Conservation (phyloP, 2,329 filamentous ascomycete species). For the Epichloe amarillans region DNA sequence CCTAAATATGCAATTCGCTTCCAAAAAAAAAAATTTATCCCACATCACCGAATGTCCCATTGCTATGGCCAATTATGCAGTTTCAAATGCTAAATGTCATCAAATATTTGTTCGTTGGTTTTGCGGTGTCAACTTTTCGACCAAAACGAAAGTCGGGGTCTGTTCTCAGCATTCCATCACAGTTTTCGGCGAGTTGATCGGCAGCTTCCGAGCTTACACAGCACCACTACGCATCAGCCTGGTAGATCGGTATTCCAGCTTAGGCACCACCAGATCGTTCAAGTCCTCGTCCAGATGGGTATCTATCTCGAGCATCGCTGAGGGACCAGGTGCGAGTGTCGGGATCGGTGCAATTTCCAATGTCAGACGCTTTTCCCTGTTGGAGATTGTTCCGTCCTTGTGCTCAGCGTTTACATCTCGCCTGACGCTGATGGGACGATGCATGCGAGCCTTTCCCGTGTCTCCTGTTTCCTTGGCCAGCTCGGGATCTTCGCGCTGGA, state of each 20-base stretch:
- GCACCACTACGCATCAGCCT: constrained; percentile 22
- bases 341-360: constrained; percentile 9
- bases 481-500: constrained; percentile 38
- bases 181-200: neutral
- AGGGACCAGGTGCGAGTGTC: constrained; percentile 6
- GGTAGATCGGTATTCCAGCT: constrained; percentile 30
- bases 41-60: neutral
- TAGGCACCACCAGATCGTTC: constrained; percentile 22
- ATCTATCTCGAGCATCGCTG: constrained; percentile 20
- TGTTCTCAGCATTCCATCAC: neutral
- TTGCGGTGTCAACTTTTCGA: neutral
- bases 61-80: neutral
- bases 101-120: neutral
- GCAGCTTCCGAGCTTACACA: constrained; percentile 1
- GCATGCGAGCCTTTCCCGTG: constrained; percentile 31
- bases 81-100: neutral
- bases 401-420: constrained; percentile 24
- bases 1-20: neutral
- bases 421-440: constrained; percentile 40
- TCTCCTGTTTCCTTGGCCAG: constrained; percentile 25
- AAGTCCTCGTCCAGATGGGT: constrained; percentile 26
- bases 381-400: constrained; percentile 14
- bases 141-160: too few relatives aligned
- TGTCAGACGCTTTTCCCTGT: constrained; percentile 13
- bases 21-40: neutral